Conservation (phyloP, 352 stramenopile genomes). For the Pythium dissotocum region DNA sequence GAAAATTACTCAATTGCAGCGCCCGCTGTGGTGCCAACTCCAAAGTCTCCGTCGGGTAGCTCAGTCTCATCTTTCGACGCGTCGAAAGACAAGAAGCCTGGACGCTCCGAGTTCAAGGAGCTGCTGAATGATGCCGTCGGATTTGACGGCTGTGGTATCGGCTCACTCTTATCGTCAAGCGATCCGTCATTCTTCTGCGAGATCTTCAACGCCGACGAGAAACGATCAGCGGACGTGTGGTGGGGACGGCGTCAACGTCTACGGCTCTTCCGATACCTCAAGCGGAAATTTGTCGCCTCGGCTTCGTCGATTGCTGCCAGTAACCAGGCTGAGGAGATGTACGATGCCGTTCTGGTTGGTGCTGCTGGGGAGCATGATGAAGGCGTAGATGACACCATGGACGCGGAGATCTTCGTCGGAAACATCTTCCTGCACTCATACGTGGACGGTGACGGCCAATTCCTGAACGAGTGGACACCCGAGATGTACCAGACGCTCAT, state of each 20-base stretch:
- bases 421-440: slow-evolving; percentile 85
- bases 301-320: slow-evolving; percentile 21
- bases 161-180: slow-evolving; percentile 45
- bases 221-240: slow-evolving; percentile 71
- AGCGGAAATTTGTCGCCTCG: slow-evolving; percentile 60
- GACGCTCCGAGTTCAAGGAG: slow-evolving; percentile 50
- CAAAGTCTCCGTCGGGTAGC: slow-evolving; percentile 7
- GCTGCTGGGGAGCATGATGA: slow-evolving; percentile 11
- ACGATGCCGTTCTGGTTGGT: slow-evolving; percentile 24
- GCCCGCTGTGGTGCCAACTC: background rate
- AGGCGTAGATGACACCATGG: slow-evolving; percentile 32
- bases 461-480: slow-evolving; percentile 72
- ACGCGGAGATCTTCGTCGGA: slow-evolving; percentile 71
- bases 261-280: slow-evolving; percentile 62
- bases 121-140: slow-evolving; percentile 71
- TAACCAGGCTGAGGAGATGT: slow-evolving; percentile 31
- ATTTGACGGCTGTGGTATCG: slow-evolving; percentile 73
- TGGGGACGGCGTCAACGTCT: slow-evolving; percentile 65
- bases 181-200: slow-evolving; percentile 54
- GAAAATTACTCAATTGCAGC: slow-evolving; percentile 40
- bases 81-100: slow-evolving; percentile 17
- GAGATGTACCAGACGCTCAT: slow-evolving; percentile 74
- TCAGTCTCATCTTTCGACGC: slow-evolving; percentile 7
- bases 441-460: slow-evolving; percentile 77
- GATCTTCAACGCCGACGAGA: slow-evolving; percentile 73